Percentiles rank a stretch among this genome's conserved stretches.
These are phyloP conservation scores for Apiotrichum brassicae DNA, from an alignment of 1,284 basidiomycete species.

Conservation along the genomic window DNA sequence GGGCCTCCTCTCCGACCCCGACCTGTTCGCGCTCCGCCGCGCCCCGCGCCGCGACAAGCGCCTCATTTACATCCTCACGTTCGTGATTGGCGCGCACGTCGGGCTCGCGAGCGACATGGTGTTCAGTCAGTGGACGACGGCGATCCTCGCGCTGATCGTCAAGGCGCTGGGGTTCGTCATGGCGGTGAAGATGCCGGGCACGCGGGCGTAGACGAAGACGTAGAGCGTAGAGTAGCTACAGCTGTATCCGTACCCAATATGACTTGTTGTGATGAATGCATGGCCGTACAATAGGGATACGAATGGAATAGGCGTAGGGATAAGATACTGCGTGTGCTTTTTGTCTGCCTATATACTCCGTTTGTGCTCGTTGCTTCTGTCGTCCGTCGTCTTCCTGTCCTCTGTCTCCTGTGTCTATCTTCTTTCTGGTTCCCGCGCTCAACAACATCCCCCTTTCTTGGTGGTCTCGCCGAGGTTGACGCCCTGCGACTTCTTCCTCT, in stretches of 20 bases:
- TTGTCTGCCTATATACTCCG: too few species aligned
- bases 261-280: slow-evolving; percentile 1
- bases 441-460: slow-evolving; percentile 14
- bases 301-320: too few species aligned
- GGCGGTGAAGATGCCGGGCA: neutral
- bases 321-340: too few species aligned
- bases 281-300: neutral
- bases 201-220: neutral
- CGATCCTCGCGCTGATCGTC: slow-evolving; percentile 4
- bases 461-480: slow-evolving; percentile 4
- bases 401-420: neutral
- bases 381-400: neutral
- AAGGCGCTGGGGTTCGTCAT: slow-evolving; percentile 9
- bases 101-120: slow-evolving; percentile 15
- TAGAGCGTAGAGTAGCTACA: too few species aligned
- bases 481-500: slow-evolving; percentile 16
- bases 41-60: slow-evolving; percentile 21
- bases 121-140: slow-evolving; percentile 4
- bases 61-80: slow-evolving; percentile 20
- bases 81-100: slow-evolving; percentile 22
- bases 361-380: neutral
- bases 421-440: too few species aligned
- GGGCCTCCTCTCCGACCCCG: slow-evolving; percentile 24
- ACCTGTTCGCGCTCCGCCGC: slow-evolving; percentile 11
- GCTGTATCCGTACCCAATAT: neutral